Evolutionary conservation across 2,329 filamentous ascomycete species (phyloP).

Genomic region (Trichoderma simmonsii): DNA sequence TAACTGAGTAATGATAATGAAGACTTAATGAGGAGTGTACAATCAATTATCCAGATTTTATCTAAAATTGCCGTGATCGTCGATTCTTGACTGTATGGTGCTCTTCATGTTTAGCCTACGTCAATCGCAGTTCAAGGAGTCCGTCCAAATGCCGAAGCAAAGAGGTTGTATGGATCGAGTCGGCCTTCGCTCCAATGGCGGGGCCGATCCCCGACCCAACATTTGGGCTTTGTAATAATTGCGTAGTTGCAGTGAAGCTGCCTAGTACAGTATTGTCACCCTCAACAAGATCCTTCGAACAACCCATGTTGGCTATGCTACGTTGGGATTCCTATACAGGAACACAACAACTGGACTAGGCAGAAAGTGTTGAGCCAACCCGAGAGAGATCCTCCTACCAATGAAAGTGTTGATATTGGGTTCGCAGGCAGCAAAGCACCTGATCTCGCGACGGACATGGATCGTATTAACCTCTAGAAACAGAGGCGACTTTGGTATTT

Average conservation of each 20-base stretch:
- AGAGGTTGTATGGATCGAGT: background rate
- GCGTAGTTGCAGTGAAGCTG: background rate
- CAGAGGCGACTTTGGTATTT: background rate
- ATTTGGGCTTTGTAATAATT: background rate
- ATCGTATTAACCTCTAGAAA: background rate
- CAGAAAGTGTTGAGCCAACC: background rate
- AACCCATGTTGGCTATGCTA: background rate
- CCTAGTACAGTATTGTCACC: background rate
- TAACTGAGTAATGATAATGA: constrained; percentile 10
- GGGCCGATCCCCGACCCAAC: background rate
- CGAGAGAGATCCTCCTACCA: background rate
- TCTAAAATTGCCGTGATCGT: background rate
- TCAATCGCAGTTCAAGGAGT: background rate
- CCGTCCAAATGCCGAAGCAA: background rate
- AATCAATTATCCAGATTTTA: background rate
- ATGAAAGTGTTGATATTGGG: background rate
- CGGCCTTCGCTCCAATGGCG: background rate
- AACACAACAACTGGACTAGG: background rate
- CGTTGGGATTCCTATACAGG: background rate
- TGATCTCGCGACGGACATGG: too few relatives aligned
- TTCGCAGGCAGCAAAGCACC: background rate
- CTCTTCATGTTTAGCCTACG: background rate
- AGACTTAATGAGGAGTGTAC: background rate
- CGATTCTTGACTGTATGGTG: background rate
- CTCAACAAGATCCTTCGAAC: background rate